Evolutionary conservation across 306 rosid genomes (phyloP).

Genomic region (Echinosophora koreensis): DNA sequence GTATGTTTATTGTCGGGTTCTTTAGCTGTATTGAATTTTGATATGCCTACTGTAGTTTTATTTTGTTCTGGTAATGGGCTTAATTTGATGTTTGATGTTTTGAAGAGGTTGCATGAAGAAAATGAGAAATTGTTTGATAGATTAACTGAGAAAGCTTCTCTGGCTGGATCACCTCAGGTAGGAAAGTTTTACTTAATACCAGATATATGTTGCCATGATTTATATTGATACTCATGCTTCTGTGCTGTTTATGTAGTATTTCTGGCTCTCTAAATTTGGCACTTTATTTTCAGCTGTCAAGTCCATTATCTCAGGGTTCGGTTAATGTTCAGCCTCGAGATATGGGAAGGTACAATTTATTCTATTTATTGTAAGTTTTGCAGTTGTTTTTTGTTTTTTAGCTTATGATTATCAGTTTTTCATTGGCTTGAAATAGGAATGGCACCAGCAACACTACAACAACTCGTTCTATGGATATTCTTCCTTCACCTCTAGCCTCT

Average conservation of each 20-base stretch:
- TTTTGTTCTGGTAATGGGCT: slow-evolving; percentile 29
- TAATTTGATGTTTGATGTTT: slow-evolving; percentile 53
- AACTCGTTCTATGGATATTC: slow-evolving; percentile 63
- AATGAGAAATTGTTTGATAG: slow-evolving; percentile 95
- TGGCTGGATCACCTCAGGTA: slow-evolving; percentile 77
- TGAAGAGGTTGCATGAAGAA: slow-evolving; percentile 97
- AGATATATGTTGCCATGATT: slow-evolving; percentile 10
- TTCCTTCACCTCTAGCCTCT: slow-evolving; percentile 67
- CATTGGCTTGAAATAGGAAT: slow-evolving; percentile 63
- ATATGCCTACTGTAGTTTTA: slow-evolving; percentile 30
- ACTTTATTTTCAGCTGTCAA: slow-evolving; percentile 67
- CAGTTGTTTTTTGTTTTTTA: slow-evolving; percentile 29
- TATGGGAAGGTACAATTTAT: slow-evolving; percentile 60
- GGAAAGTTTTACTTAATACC: slow-evolving; percentile 42
- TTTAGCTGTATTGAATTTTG: slow-evolving; percentile 19
- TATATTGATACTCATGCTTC: slow-evolving; percentile 20
- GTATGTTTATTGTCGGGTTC: slow-evolving; percentile 23
- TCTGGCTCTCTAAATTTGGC: slow-evolving; percentile 47
- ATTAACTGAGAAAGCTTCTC: slow-evolving; percentile 85
- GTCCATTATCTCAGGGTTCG: slow-evolving; percentile 66
- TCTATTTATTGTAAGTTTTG: slow-evolving; percentile 37
- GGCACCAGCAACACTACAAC: slow-evolving; percentile 53
- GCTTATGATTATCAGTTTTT: slow-evolving; percentile 35
- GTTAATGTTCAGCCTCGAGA: slow-evolving; percentile 74
- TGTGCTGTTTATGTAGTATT: slow-evolving; percentile 37